Evolutionary conservation across 345 rosid species (phyloP).

Genomic region (Rhodamnia rubescens): DNA sequence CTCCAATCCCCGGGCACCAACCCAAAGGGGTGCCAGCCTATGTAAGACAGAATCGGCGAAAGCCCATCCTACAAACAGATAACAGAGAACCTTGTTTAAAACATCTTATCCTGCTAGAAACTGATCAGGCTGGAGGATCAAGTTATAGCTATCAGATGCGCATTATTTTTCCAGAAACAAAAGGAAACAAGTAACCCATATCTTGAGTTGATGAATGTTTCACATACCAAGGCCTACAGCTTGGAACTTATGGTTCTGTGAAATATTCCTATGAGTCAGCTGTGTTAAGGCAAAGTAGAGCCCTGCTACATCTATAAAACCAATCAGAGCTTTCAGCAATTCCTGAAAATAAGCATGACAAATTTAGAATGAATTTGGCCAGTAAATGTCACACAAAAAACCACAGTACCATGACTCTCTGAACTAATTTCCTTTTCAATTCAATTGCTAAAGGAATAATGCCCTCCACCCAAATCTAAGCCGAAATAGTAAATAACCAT

Average conservation of each 20-base stretch:
- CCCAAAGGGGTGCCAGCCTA: constrained; percentile 94
- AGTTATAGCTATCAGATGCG: background rate
- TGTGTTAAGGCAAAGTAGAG: constrained; percentile 85
- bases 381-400: background rate
- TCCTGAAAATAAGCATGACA: constrained; percentile 37
- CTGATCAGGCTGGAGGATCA: background rate
- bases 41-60: constrained; percentile 93
- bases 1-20: constrained; percentile 90
- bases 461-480: background rate
- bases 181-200: background rate
- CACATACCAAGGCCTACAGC: constrained; percentile 93
- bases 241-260: constrained; percentile 94
- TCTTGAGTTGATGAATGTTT: constrained; percentile 1
- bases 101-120: background rate
- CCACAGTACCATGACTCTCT: background rate
- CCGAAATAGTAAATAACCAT: background rate
- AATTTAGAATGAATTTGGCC: background rate
- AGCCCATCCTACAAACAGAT: constrained; percentile 71
- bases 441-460: background rate
- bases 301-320: constrained; percentile 95
- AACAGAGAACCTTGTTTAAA: background rate
- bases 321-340: constrained; percentile 82
- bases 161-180: background rate
- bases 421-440: background rate
- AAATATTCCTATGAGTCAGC: constrained; percentile 89